Evolutionary conservation across 2,329 filamentous ascomycete genomes (phyloP), one percentile per base, ranked within the genome.

Genomic region (Tolypocladium guangdongense): DNA sequence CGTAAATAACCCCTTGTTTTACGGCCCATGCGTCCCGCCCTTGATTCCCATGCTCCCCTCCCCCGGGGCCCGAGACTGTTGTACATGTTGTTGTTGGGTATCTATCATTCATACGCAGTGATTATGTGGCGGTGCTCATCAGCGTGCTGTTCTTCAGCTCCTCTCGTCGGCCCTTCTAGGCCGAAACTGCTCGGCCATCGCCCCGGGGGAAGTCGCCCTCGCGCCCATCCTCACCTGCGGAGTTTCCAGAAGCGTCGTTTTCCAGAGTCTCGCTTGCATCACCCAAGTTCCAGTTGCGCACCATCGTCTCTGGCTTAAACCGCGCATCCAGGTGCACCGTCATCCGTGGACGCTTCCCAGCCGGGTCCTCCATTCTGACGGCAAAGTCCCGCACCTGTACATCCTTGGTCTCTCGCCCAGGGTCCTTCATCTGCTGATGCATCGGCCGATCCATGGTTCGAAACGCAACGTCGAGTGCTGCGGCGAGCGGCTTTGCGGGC

Each of bases 401-500:
- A 20, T 52, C 22, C 20, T 32, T 32, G 30, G 24, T 8, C 27
- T 20, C 27, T 11, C 22, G 38, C n/a, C 35, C 18, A 7, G 20
- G 24, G 2, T 54, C 56, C 11, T 52, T 55, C 22, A 56, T 49
- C 54, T 65, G 61, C 32, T 46, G 55, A 22, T 62, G 63, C 55
- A 66, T 50, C 10, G 60, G 56, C 37, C 41, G 41, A 22, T 69
- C 67, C 39, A 64, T 61, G 4, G 60, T 60, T 16, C 59, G 59
- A 41, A 60, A 63, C 7, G 63, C 59, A 1, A 59, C 55, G 33
- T 63, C 60, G 18, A 70, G 59, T 3, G 61, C 54, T 11, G 55
- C 54, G 14, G 56, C 60, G 7, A 70, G 66, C 10, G 61, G 45
- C 43, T 63, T 60, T n/a, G 56, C 39, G 20, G 66, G 66, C 37